Conservation (phyloP, 441 rosid genomes). For the California macrophylla region DNA sequence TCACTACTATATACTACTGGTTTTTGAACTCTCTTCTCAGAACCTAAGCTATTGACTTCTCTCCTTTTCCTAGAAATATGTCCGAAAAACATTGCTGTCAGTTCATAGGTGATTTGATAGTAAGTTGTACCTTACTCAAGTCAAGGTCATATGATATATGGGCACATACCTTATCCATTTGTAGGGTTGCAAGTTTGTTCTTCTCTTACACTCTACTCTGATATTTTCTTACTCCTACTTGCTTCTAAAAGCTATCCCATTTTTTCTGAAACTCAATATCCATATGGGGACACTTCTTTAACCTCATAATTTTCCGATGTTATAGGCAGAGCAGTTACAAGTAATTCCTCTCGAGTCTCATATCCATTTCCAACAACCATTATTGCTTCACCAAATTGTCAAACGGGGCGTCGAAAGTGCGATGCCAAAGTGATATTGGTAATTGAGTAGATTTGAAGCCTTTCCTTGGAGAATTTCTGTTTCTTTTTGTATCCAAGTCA, state of each 20-base stretch:
- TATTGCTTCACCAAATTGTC: conserved; percentile 11
- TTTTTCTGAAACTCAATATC: too few relatives aligned
- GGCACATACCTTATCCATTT: conserved; percentile 36
- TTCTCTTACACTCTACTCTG: conserved; percentile 41
- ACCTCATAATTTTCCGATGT: too few relatives aligned
- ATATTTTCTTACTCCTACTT: conserved; percentile 32
- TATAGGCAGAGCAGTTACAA: too few relatives aligned
- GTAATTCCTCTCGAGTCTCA: too few relatives aligned
- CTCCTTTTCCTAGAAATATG: conserved; percentile 32
- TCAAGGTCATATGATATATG: not conserved
- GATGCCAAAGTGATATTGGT: conserved; percentile 12
- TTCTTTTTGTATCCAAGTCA: conserved; percentile 1
- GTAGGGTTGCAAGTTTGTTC: conserved; percentile 45
- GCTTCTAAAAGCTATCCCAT: conserved; percentile 38
- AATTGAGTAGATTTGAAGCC: conserved; percentile 7
- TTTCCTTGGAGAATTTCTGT: conserved; percentile 1
- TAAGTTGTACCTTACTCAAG: too few relatives aligned
- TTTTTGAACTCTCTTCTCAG: conserved; percentile 20
- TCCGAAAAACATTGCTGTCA: too few relatives aligned
- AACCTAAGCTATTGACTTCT: conserved; percentile 17
- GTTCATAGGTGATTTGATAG: too few relatives aligned
- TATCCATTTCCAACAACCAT: not conserved
- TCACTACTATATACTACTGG: too few relatives aligned
- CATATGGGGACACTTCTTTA: too few relatives aligned
- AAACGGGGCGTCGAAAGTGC: conserved; percentile 13